Evolutionary conservation across 305 asterid species (phyloP).

Genomic region (Lippia alba): DNA sequence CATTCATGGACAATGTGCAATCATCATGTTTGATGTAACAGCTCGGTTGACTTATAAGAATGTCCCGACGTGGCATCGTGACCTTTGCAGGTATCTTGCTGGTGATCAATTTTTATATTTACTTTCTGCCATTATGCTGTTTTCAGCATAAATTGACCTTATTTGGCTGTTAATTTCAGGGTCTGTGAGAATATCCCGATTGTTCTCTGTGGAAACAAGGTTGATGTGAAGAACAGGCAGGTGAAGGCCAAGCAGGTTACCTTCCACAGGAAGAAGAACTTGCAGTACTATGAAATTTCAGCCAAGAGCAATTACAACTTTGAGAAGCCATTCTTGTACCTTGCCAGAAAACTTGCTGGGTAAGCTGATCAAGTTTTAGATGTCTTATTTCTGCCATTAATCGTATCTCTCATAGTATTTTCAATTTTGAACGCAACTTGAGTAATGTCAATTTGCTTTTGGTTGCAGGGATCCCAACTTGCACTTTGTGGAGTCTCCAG

Average conservation of each 20-base stretch:
- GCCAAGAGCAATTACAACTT: constrained; percentile 96
- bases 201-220: constrained; percentile 95
- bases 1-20: constrained; percentile 89
- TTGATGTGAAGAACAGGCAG: constrained; percentile 91
- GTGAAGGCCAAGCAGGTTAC: constrained; percentile 95
- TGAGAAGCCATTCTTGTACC: constrained; percentile 80
- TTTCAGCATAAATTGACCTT: not conserved
- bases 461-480: constrained; percentile 60
- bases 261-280: constrained; percentile 89
- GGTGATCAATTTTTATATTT: not conserved
- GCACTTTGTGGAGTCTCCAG: constrained; percentile 92
- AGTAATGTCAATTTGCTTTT: not conserved
- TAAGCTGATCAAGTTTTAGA: not conserved
- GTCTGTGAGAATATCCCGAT: constrained; percentile 86
- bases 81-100: constrained; percentile 63
- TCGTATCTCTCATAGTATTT: not conserved
- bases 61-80: constrained; percentile 88
- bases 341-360: constrained; percentile 92
- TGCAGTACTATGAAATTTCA: constrained; percentile 90
- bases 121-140: not conserved
- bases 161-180: constrained; percentile 34
- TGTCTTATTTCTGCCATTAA: not conserved
- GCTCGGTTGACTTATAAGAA: constrained; percentile 83
- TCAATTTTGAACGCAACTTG: not conserved
- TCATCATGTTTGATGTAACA: constrained; percentile 86